Conservation (phyloP, 345 rosid genomes). For the Eucalyptus coolabah region DNA sequence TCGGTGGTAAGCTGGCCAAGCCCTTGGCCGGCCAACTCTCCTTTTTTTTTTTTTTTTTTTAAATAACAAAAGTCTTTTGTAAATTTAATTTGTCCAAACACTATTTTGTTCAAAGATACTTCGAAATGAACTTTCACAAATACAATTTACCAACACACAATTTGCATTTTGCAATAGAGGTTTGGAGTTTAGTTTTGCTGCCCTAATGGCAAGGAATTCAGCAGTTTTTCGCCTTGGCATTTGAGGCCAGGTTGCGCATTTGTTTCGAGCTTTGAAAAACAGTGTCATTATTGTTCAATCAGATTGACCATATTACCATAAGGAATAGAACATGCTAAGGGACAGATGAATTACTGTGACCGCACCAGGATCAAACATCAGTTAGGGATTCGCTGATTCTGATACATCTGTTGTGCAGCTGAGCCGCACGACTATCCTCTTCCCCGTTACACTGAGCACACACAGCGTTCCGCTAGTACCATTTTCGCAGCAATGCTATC, state of each 20-base stretch:
- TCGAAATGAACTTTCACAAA: accelerated
- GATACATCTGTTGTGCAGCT: neutral
- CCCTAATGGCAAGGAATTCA: neutral
- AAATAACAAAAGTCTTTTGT: too few species aligned
- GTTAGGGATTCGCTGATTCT: neutral
- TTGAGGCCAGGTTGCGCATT: neutral
- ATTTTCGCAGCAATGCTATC: neutral
- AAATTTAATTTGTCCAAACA: too few species aligned
- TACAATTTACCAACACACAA: too few species aligned
- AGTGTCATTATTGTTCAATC: neutral
- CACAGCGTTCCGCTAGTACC: neutral
- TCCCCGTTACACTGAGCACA: neutral
- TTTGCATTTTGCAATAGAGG: neutral
- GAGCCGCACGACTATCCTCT: neutral
- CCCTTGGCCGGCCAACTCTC: too few species aligned
- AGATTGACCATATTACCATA: neutral
- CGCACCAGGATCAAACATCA: neutral
- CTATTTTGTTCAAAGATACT: accelerated
- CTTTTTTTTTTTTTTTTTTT: too few species aligned
- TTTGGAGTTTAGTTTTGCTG: too few species aligned
- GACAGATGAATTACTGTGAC: neutral
- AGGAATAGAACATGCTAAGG: neutral
- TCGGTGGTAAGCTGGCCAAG: accelerated
- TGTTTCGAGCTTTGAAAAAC: neutral
- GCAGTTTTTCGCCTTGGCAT: neutral